Evolutionary conservation across 805 yeast species (phyloP).

Genomic region (Kuraishia ogatae): DNA sequence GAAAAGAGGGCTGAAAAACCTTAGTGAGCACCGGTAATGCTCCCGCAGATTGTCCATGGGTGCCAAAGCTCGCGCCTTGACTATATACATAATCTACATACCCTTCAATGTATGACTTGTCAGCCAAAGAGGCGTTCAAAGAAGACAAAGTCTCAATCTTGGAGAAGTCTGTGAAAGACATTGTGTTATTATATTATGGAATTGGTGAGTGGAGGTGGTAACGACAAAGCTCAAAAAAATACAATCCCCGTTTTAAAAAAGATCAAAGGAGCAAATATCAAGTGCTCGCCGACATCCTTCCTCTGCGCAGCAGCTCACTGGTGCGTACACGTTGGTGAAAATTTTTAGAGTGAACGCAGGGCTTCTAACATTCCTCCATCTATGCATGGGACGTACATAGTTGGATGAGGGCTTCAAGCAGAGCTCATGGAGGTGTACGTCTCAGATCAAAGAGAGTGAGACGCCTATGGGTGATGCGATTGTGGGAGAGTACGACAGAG

Average conservation of each 20-base stretch:
- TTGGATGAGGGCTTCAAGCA: background rate
- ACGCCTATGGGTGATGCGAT: background rate
- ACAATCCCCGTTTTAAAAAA: background rate
- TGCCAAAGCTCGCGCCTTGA: no score
- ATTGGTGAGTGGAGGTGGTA: background rate
- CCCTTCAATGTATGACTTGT: constrained; percentile 95
- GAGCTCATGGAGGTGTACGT: no score
- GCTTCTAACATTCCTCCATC: background rate
- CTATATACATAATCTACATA: constrained; percentile 36
- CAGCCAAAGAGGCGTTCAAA: constrained; percentile 81
- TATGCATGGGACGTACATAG: background rate
- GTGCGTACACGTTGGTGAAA: background rate
- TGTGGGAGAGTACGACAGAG: background rate
- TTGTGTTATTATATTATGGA: constrained; percentile 18
- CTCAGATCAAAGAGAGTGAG: no score
- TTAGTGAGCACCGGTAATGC: no score
- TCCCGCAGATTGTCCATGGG: no score
- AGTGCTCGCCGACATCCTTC: background rate
- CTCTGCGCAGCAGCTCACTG: background rate
- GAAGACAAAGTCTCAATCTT: constrained; percentile 64
- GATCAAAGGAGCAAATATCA: background rate
- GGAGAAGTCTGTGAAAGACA: constrained; percentile 79
- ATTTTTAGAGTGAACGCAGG: background rate
- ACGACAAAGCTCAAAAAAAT: background rate
- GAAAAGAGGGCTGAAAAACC: background rate